Base-by-base conservation (phyloP, 2,329 filamentous ascomycete species). In the Fusarium penzigii region DNA sequence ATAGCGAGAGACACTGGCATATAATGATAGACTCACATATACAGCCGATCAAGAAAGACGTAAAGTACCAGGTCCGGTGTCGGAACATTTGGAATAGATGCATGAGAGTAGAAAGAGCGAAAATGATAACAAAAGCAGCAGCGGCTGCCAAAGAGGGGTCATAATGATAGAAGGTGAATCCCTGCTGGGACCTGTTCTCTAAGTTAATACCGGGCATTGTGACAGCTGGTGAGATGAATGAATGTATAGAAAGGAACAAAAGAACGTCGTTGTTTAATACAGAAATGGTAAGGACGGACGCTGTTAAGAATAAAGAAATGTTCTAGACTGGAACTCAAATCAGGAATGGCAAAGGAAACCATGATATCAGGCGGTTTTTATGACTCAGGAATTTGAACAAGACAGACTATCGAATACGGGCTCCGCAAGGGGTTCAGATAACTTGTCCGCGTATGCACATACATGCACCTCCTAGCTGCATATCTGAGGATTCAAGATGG, bases 1-100 rank as follows among this genome's bases (percentile, higher is more conserved):
- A 2, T 3, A 5, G 2, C 2, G 1, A 0, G n/a, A 10, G 16
- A 16, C 11, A n/a, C 2, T 8, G 34, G 8, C 3, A 39, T 29
- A 16, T 6, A 13, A 4, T 3, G 3, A 36, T 11, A 3, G 2
- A 49, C 68, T 62, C 68, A 79, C 78, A 76, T 5, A 73, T 42
- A 20, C 77, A 77, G 1, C 80, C 79, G 6, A 82, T 64, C 7
- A 77, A 54, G 36, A 83, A 76, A 0, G 80, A 75, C 2, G 77
- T 74, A 53, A 79, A 75, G 61, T 78, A 82, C 77, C 77, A 81
- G 3, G 76, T 76, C 43, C 73, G 67, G 2, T 69, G 68, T 40
- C 64, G 61, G n/a, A 75, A 39, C 20, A 79, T 56, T 46, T 75
- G 75, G 17, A 65, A 72, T 17, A 66, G 41, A 55, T 79, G 76